Conservation (phyloP, 148 eudicot genomes). For the Cornus florida region DNA sequence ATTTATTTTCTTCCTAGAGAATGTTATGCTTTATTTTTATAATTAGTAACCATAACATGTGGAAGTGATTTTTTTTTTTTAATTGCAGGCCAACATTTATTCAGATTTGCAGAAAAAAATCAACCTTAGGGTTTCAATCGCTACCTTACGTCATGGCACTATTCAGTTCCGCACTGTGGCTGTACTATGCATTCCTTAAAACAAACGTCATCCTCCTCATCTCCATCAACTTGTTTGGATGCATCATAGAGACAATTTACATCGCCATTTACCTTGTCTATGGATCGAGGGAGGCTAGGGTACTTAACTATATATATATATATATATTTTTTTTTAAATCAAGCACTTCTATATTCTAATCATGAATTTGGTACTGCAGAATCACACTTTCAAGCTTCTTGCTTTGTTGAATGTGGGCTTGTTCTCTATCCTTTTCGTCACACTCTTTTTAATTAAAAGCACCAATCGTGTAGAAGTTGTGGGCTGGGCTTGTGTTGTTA, state of each 20-base stretch:
- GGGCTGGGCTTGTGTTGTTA: slow-evolving; percentile 63
- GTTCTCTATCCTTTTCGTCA: slow-evolving; percentile 37
- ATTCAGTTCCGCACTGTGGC: slow-evolving; percentile 75
- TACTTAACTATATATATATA: slow-evolving; percentile 1
- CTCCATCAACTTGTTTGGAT: slow-evolving; percentile 59
- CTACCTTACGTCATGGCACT: slow-evolving; percentile 67
- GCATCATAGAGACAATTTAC: slow-evolving; percentile 54
- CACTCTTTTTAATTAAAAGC: slow-evolving; percentile 23
- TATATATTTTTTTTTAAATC: too few relatives aligned
- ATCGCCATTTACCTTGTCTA: slow-evolving; percentile 42
- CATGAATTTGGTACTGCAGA: slow-evolving; percentile 29
- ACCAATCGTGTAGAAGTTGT: slow-evolving; percentile 26
- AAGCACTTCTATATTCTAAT: too few relatives aligned
- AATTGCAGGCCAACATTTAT: slow-evolving; percentile 58
- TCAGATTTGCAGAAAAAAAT: slow-evolving; percentile 53
- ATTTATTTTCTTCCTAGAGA: neutral
- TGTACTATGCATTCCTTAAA: slow-evolving; percentile 63
- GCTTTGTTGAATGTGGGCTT: slow-evolving; percentile 36
- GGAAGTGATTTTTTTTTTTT: neutral
- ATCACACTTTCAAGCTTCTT: slow-evolving; percentile 35
- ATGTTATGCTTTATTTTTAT: neutral
- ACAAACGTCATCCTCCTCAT: slow-evolving; percentile 44
- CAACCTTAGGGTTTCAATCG: slow-evolving; percentile 56
- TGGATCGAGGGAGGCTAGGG: slow-evolving; percentile 50
- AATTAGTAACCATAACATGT: neutral